Evolutionary conservation across 1,284 basidiomycete genomes (phyloP).

Genomic region (Malassezia arunalokei): DNA sequence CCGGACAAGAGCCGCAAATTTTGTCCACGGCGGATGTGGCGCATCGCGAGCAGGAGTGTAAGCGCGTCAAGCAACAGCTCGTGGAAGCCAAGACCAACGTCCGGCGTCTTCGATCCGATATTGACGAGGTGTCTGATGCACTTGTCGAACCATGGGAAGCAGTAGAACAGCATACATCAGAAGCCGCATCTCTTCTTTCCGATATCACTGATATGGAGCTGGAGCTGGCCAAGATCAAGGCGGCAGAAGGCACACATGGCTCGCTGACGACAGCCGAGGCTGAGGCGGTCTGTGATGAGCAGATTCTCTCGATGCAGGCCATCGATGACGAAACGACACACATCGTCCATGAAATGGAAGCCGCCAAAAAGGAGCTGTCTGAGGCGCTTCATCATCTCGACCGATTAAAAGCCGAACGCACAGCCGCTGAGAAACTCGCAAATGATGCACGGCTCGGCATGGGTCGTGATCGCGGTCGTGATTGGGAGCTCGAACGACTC

Average conservation of each 20-base stretch:
- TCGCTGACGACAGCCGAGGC: slow-evolving; percentile 29
- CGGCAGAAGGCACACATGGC: slow-evolving; percentile 25
- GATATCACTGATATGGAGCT: slow-evolving; percentile 37
- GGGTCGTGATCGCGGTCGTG: slow-evolving; percentile 28
- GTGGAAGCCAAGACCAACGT: slow-evolving; percentile 32
- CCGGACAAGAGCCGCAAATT: slow-evolving; percentile 33
- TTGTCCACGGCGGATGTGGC: slow-evolving; percentile 32
- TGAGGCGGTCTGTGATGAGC: slow-evolving; percentile 26
- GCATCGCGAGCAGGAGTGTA: slow-evolving; percentile 26
- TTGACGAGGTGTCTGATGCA: slow-evolving; percentile 25
- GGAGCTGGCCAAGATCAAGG: slow-evolving; percentile 31
- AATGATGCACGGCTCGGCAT: slow-evolving; percentile 33
- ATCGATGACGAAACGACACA: slow-evolving; percentile 25
- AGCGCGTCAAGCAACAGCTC: slow-evolving; percentile 32
- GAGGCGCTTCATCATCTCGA: slow-evolving; percentile 26
- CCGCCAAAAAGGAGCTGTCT: slow-evolving; percentile 29
- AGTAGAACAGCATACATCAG: slow-evolving; percentile 19
- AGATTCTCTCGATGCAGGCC: slow-evolving; percentile 29
- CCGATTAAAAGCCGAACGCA: slow-evolving; percentile 30
- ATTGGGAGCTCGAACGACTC: slow-evolving; percentile 29
- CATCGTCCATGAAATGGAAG: slow-evolving; percentile 23
- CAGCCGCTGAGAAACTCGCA: slow-evolving; percentile 31
- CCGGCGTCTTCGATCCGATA: slow-evolving; percentile 22
- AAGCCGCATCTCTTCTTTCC: slow-evolving; percentile 26
- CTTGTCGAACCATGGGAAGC: slow-evolving; percentile 24